A percentile compares a stretch with the other conserved stretches of the same genome.
Evolutionary conservation across 768 basidiomycete species (phyloP).

Genomic region (Tubosaeta sp.): DNA sequence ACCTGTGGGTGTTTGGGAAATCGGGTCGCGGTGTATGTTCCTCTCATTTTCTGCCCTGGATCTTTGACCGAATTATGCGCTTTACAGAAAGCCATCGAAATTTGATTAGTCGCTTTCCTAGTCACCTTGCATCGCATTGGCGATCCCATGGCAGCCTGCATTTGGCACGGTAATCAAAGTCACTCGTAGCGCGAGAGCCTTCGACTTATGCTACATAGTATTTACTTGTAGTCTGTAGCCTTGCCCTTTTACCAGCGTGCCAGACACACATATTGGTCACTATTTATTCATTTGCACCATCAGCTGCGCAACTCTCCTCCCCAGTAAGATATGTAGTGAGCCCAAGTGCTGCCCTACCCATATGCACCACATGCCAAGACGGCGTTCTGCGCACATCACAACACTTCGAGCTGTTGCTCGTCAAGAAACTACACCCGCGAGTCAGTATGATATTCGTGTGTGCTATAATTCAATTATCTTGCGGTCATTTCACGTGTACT

Average conservation of each 20-base stretch:
- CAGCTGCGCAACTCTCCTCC: no score
- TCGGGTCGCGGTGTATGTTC: slow-evolving; percentile 12
- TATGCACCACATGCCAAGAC: no score
- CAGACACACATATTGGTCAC: no score
- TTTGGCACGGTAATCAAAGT: not conserved
- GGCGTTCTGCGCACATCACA: no score
- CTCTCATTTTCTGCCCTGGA: no score
- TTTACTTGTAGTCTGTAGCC: not conserved
- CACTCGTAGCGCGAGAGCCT: not conserved
- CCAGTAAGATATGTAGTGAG: no score
- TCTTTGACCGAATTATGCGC: not conserved
- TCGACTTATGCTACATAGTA: not conserved
- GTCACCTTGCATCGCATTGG: not conserved
- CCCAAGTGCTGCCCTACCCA: no score
- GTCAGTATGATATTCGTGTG: not conserved
- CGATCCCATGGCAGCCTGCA: not conserved
- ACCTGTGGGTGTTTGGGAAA: slow-evolving; percentile 5
- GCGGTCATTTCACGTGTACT: not conserved
- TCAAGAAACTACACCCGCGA: no score
- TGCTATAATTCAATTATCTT: not conserved
- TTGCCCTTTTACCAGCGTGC: no score
- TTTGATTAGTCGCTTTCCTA: not conserved
- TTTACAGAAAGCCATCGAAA: slow-evolving; percentile 5
- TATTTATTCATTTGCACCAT: no score
- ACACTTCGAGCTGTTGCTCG: no score